phyloP scores from a whole-genome alignment of 495 filamentous ascomycete genomes.

The Podospora pseudopauciseta region DNA sequence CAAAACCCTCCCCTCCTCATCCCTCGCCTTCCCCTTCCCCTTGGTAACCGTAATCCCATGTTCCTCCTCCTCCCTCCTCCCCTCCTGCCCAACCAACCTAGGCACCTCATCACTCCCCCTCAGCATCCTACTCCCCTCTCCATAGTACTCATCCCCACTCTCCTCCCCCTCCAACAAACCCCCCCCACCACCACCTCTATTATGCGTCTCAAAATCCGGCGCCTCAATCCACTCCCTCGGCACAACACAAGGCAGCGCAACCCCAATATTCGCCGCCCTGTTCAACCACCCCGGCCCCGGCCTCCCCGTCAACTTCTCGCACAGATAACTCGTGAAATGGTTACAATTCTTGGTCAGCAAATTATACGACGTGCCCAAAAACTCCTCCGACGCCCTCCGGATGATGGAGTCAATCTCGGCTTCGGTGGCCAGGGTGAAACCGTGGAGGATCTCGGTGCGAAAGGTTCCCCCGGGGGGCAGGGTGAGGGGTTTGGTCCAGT shows the following conservation, averaged over 20 bases:
- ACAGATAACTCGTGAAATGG: slow-evolving; percentile 71
- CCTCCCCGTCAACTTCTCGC: slow-evolving; percentile 58
- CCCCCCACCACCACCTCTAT: slow-evolving; percentile 58
- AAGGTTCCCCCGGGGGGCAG: slow-evolving; percentile 73
- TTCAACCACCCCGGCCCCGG: slow-evolving; percentile 69
- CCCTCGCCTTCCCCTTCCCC: slow-evolving; percentile 41
- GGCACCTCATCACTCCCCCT: slow-evolving; percentile 31
- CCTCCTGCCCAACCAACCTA: slow-evolving; percentile 24
- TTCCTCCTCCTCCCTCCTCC: slow-evolving; percentile 35
- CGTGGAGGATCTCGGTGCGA: slow-evolving; percentile 63
- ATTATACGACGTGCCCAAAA: slow-evolving; percentile 68
- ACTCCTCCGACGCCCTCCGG: slow-evolving; percentile 59
- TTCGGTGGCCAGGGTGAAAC: slow-evolving; percentile 60
- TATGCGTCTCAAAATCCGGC: slow-evolving; percentile 61
- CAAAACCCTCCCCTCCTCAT: slow-evolving; percentile 38
- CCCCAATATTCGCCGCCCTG: slow-evolving; percentile 72
- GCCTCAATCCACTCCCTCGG: slow-evolving; percentile 74
- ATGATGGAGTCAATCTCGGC: slow-evolving; percentile 66
- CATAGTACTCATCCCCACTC: slow-evolving; percentile 20
- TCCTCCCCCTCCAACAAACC: slow-evolving; percentile 51
- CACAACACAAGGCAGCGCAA: slow-evolving; percentile 73
- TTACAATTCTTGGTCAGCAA: slow-evolving; percentile 78
- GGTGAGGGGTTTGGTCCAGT: slow-evolving; percentile 65
- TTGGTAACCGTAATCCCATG: slow-evolving; percentile 15
- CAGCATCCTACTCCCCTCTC: slow-evolving; percentile 25